These are phyloP conservation scores for Uromyces viciae-fabae DNA, from an alignment of 1,284 basidiomycete genomes.

Conservation along the genomic window DNA sequence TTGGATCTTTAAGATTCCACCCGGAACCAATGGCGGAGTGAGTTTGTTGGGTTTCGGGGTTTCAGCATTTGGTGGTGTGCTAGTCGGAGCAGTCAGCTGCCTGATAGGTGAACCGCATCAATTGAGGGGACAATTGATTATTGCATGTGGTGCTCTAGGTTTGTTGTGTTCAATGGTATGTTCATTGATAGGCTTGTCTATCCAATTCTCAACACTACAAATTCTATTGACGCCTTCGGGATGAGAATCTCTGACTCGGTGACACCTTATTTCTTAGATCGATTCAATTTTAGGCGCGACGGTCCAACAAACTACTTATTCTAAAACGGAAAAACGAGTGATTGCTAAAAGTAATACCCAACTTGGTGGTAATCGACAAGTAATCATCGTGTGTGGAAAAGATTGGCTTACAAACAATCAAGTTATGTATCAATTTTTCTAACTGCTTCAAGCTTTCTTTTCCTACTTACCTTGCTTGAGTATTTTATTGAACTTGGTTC, in stretches of 20 bases:
- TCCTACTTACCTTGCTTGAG: background rate
- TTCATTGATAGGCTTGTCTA: slow-evolving; percentile 30
- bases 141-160: background rate
- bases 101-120: slow-evolving; percentile 3
- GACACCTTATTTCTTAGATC: slow-evolving; percentile 2
- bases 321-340: slow-evolving; percentile 46
- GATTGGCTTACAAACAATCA: slow-evolving; percentile 32
- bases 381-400: slow-evolving; percentile 6
- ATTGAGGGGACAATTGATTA: background rate
- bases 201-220: background rate
- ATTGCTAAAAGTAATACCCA: slow-evolving; percentile 45
- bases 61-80: slow-evolving; percentile 47
- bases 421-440: slow-evolving; percentile 19
- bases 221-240: background rate
- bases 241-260: background rate
- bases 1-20: slow-evolving; percentile 44
- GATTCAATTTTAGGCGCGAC: slow-evolving; percentile 52
- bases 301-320: slow-evolving; percentile 51
- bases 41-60: slow-evolving; percentile 45
- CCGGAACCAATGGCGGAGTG: slow-evolving; percentile 52
- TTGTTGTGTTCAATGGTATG: slow-evolving; percentile 25
- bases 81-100: slow-evolving; percentile 45
- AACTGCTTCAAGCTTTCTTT: no score
- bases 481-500: background rate
- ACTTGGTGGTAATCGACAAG: slow-evolving; percentile 13